Percentiles rank a stretch among this genome's conserved stretches.
Evolutionary conservation across 2,329 filamentous ascomycete genomes (phyloP).

Genomic region (Talaromyces sp.): DNA sequence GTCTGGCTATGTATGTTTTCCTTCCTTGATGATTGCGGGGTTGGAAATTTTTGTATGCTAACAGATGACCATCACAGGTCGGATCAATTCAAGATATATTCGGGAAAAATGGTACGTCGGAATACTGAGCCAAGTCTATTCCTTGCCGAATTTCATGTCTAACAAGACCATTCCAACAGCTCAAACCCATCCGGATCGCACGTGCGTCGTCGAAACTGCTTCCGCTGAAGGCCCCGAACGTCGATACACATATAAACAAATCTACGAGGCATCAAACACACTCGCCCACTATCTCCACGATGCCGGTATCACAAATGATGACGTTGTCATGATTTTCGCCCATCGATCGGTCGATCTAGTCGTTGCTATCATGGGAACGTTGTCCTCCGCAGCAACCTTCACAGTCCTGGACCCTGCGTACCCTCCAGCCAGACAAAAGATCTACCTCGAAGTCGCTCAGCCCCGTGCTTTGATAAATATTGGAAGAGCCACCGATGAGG

Average conservation of each 20-base stretch:
- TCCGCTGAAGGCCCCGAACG: slow-evolving; percentile 54
- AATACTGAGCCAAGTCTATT: background rate
- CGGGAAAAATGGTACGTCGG: slow-evolving; percentile 39
- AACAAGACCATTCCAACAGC: slow-evolving; percentile 32
- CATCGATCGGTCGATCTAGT: slow-evolving; percentile 76
- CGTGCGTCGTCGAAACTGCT: slow-evolving; percentile 66
- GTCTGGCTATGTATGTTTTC: slow-evolving; percentile 39
- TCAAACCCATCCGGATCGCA: slow-evolving; percentile 62
- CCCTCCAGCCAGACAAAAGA: slow-evolving; percentile 74
- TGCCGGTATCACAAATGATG: slow-evolving; percentile 69
- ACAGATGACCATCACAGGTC: slow-evolving; percentile 1
- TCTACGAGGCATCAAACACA: slow-evolving; percentile 77
- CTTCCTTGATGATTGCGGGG: background rate
- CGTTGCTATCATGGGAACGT: slow-evolving; percentile 74
- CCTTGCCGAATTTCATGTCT: background rate
- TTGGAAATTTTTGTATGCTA: slow-evolving; percentile 1
- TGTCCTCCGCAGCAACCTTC: slow-evolving; percentile 51
- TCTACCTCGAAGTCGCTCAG: slow-evolving; percentile 76
- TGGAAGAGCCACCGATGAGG: slow-evolving; percentile 66
- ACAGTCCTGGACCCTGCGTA: slow-evolving; percentile 74
- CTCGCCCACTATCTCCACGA: slow-evolving; percentile 75
- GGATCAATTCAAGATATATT: slow-evolving; percentile 47
- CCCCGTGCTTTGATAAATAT: slow-evolving; percentile 72
- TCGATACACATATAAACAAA: slow-evolving; percentile 78
- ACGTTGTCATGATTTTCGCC: slow-evolving; percentile 92